phyloP scores from a whole-genome alignment of 148 eudicot genomes.

The Selenicereus undatus region DNA sequence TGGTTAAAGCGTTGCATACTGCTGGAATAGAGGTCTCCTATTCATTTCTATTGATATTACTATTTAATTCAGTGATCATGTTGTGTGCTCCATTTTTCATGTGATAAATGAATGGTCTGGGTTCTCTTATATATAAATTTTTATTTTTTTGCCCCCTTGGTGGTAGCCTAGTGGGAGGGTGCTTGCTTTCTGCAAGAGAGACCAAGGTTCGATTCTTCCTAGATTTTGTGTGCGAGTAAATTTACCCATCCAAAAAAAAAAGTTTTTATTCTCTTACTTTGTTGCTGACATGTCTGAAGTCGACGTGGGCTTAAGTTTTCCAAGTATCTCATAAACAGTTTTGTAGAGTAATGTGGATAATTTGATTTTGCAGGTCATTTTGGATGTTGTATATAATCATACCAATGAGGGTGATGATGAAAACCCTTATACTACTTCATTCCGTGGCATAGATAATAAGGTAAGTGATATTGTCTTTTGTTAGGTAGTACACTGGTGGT shows the following conservation, averaged over 20 bases:
- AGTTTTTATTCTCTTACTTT: too few species aligned
- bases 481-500: not conserved
- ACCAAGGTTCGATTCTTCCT: too few species aligned
- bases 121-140: not conserved
- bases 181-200: too few species aligned
- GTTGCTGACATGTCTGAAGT: not conserved
- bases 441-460: constrained; percentile 98
- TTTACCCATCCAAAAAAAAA: too few species aligned
- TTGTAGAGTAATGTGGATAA: constrained; percentile 4
- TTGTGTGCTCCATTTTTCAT: constrained; percentile 4
- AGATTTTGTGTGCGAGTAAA: too few species aligned
- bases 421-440: constrained; percentile 84
- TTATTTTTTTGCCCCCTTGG: not conserved
- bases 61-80: not conserved
- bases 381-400: constrained; percentile 98
- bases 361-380: constrained; percentile 63
- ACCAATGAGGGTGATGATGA: constrained; percentile 98
- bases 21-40: constrained; percentile 89
- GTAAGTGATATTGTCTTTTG: constrained; percentile 33
- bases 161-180: too few species aligned
- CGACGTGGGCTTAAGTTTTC: not conserved
- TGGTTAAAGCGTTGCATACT: constrained; percentile 92
- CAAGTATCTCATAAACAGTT: not conserved
- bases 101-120: not conserved
- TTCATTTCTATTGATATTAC: constrained; percentile 3